Conservation (phyloP, 305 asterid genomes). For the Fraxinus nigra region DNA sequence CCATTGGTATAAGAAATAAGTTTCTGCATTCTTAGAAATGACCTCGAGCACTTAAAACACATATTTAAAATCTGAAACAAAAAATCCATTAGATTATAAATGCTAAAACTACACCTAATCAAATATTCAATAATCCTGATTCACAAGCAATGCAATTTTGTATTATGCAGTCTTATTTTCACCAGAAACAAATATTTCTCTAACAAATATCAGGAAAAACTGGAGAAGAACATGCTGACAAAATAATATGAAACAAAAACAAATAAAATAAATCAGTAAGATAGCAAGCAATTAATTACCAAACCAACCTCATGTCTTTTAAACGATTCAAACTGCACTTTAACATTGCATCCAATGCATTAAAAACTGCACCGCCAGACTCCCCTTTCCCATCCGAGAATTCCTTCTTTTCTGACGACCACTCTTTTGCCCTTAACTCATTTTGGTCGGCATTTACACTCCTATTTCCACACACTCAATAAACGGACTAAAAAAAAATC, state of each 20-base stretch:
- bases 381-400: slow-evolving; percentile 39
- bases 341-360: slow-evolving; percentile 65
- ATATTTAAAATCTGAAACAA: neutral
- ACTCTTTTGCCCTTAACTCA: slow-evolving; percentile 26
- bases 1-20: neutral
- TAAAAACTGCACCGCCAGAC: slow-evolving; percentile 64
- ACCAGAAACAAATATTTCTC: neutral
- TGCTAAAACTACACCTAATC: neutral
- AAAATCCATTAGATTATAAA: neutral
- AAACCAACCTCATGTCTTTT: slow-evolving; percentile 64
- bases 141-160: neutral
- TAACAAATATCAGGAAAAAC: neutral
- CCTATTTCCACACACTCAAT: slow-evolving; percentile 27
- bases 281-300: neutral
- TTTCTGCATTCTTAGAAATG: neutral
- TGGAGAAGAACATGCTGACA: slow-evolving; percentile 11
- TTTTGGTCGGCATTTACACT: slow-evolving; percentile 17
- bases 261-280: neutral
- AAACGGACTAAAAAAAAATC: neutral
- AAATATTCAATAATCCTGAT: neutral
- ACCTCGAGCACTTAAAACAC: neutral
- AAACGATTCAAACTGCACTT: slow-evolving; percentile 75
- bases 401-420: slow-evolving; percentile 25
- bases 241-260: slow-evolving; percentile 2
- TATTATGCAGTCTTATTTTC: neutral